Percentiles rank a stretch among this genome's conserved stretches.
Conservation (phyloP, 2,329 filamentous ascomycete species). For the Fusarium sacchari region DNA sequence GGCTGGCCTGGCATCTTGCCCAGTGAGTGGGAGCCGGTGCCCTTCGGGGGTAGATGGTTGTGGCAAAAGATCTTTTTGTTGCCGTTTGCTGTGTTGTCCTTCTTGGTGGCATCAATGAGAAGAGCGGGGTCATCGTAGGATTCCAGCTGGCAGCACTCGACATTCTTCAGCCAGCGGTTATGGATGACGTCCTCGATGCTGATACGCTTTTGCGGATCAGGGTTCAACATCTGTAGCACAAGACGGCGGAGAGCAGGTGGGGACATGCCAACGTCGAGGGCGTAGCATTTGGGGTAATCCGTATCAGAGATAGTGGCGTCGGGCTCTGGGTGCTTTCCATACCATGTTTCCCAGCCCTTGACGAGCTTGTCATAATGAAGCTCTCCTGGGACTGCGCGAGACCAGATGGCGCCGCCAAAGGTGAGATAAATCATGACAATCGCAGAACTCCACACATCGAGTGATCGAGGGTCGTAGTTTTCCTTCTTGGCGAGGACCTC, state of each 20-base stretch:
- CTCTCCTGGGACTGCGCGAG: conserved; percentile 67
- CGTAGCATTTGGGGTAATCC: conserved; percentile 72
- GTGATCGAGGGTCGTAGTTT: conserved; percentile 75
- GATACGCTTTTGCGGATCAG: conserved; percentile 76
- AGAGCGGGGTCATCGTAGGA: conserved; percentile 71
- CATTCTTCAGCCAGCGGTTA: conserved; percentile 76
- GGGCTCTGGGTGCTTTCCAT: conserved; percentile 60
- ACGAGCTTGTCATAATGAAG: conserved; percentile 73
- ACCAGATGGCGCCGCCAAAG: conserved; percentile 79
- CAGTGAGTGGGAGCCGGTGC: conserved; percentile 58
- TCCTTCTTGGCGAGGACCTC: conserved; percentile 78
- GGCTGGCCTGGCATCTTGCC: conserved; percentile 66
- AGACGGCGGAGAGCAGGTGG: conserved; percentile 76
- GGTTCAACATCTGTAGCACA: conserved; percentile 84
- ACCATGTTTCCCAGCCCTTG: conserved; percentile 75
- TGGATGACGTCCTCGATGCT: conserved; percentile 74
- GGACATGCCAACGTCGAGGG: conserved; percentile 72
- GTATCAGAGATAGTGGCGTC: conserved; percentile 60
- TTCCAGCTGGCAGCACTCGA: conserved; percentile 83
- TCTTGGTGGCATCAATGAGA: conserved; percentile 71
- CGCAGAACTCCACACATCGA: conserved; percentile 88
- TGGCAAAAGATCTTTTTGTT: conserved; percentile 67
- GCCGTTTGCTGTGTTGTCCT: conserved; percentile 55
- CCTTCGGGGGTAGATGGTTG: conserved; percentile 64
- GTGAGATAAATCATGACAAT: conserved; percentile 84